These are phyloP conservation scores for Candida silvatica DNA, from an alignment of 805 yeast species.

Conservation along the genomic window DNA sequence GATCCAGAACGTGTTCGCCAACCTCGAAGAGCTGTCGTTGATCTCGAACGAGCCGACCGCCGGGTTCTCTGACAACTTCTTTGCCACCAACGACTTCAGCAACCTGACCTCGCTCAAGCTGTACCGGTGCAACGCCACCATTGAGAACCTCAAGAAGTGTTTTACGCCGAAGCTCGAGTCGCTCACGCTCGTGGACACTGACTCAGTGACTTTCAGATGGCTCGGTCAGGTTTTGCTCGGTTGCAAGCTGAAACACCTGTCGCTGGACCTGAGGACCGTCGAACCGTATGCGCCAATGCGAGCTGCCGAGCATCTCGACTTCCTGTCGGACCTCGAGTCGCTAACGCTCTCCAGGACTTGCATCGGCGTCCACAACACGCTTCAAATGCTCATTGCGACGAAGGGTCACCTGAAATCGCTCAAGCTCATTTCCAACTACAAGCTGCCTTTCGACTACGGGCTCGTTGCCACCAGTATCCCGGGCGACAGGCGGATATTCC, in stretches of 20 bases:
- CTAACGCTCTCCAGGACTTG: neutral
- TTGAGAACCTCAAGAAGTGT: slow-evolving; percentile 5
- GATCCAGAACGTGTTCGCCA: too few species aligned
- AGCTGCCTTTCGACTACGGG: slow-evolving; percentile 1
- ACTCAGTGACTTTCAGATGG: neutral
- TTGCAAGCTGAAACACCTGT: neutral
- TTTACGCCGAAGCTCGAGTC: neutral
- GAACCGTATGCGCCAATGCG: slow-evolving; percentile 2
- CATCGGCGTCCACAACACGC: neutral
- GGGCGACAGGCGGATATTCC: neutral
- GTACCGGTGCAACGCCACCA: neutral
- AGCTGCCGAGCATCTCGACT: neutral
- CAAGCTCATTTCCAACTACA: neutral
- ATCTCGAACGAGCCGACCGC: too few species aligned
- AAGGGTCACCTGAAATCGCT: neutral
- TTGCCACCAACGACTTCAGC: neutral
- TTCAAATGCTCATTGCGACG: neutral
- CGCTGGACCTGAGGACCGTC: neutral
- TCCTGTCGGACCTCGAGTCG: slow-evolving; percentile 2
- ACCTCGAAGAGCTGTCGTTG: too few species aligned
- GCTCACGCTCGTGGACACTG: neutral
- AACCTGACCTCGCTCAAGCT: neutral
- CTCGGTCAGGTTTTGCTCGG: neutral
- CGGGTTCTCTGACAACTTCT: neutral
- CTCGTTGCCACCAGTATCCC: neutral